A percentile compares a stretch with the other conserved stretches of the same genome.
Conservation (phyloP, 371 early-diverging fungal genomes). For the Apophysomyces elegans region DNA sequence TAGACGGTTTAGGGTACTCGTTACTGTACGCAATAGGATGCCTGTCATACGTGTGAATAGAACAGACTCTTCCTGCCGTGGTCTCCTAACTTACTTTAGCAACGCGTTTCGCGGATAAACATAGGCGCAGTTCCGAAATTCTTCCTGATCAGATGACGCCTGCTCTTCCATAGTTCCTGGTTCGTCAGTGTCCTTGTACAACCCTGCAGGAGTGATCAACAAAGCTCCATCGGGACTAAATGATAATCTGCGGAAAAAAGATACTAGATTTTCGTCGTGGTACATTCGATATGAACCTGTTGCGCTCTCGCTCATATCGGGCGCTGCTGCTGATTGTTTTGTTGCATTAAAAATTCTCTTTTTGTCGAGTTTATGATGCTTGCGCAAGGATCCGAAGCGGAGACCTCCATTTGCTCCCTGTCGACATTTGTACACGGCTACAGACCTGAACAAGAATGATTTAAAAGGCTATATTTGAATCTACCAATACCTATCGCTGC, state of each 20-base stretch:
- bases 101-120: constrained; percentile 43
- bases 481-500: constrained; percentile 79
- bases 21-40: constrained; percentile 73
- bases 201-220: constrained; percentile 85
- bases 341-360: constrained; percentile 16
- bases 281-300: constrained; percentile 58
- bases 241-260: constrained; percentile 89
- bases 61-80: constrained; percentile 16
- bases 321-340: constrained; percentile 22
- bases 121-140: constrained; percentile 42
- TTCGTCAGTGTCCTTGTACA: constrained; percentile 39
- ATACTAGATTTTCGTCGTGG: constrained; percentile 87
- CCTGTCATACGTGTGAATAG: constrained; percentile 26
- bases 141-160: constrained; percentile 27
- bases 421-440: constrained; percentile 49
- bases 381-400: constrained; percentile 29
- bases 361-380: constrained; percentile 23
- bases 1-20: constrained; percentile 78
- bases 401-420: constrained; percentile 26
- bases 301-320: background rate
- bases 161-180: constrained; percentile 12
- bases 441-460: constrained; percentile 39
- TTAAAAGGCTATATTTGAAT: constrained; percentile 1
- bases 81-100: constrained; percentile 23
- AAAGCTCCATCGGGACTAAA: constrained; percentile 93